Evolutionary conservation across 331 rosid genomes (phyloP).

Genomic region (Spiraea crenata): DNA sequence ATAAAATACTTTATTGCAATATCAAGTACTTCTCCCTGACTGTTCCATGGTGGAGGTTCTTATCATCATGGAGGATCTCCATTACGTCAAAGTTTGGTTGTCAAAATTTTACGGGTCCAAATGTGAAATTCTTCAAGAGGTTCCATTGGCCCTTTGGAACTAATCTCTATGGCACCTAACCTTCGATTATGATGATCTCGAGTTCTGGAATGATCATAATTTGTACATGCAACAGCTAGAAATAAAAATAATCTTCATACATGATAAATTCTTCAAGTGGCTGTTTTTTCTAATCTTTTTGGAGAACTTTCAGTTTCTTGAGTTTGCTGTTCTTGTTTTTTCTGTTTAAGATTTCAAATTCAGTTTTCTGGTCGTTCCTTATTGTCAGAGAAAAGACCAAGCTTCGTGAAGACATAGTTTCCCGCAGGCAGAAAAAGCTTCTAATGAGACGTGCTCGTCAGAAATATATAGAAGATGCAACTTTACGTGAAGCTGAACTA

Average conservation of each 20-base stretch:
- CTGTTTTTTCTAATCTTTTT: background rate
- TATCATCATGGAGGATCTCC: background rate
- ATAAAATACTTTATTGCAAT: background rate
- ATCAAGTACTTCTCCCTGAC: background rate
- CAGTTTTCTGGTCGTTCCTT: conserved; percentile 14
- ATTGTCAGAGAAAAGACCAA: conserved; percentile 65
- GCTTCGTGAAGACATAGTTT: conserved; percentile 64
- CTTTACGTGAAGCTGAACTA: conserved; percentile 72
- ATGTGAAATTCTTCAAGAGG: too few species aligned
- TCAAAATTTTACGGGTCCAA: background rate
- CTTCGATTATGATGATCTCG: background rate
- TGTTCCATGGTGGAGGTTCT: background rate
- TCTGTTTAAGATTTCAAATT: background rate
- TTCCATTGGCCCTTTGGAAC: background rate
- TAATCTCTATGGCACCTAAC: background rate
- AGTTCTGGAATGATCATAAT: background rate
- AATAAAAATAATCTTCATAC: background rate
- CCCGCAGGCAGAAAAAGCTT: conserved; percentile 75
- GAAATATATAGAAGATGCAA: conserved; percentile 70
- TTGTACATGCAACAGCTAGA: background rate
- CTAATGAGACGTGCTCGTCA: conserved; percentile 66
- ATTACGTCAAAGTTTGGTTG: background rate
- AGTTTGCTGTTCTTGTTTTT: background rate
- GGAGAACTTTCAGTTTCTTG: background rate
- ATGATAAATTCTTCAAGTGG: background rate